Evolutionary conservation across 352 stramenopile species (phyloP), one percentile per base, ranked within the genome.

Genomic region (Pythium guiyangense): DNA sequence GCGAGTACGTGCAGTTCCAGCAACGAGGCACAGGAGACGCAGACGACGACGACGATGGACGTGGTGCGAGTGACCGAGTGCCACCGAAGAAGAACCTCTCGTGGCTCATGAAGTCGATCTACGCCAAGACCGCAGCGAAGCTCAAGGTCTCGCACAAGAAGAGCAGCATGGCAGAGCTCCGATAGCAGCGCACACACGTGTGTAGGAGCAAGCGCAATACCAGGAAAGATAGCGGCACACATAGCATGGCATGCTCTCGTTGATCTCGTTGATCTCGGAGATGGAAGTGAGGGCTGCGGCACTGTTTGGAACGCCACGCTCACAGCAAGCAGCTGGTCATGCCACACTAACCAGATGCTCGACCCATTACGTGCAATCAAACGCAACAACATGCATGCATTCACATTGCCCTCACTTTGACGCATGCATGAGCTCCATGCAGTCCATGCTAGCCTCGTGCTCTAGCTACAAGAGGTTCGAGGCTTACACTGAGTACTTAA

Each of bases 1-100:
- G 69, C 26, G 74, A 84, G 62, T 84, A 84, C 56, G 70, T 77
- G 57, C 70, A 79, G 60, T 84, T 84, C 62, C 60, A 82, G n/a
- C 61, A 77, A 58, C 39, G 29, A 9, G 60, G 73, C 29, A 14
- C 20, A 3, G 6, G 27, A 4, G 35, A 29, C 4, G n/a, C 22
- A 5, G 57, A 57, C 35, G 45, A 49, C 17, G 37, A n/a, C 27
- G 18, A 20, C 46, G 46, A 20, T 25, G 46, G 11, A 18, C 6
- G 12, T 17, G n/a, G 20, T 44, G 39, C 39, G n/a, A 22, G 15
- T 37, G 46, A 54, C 56, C 26, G 10, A 26, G 27, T 15, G 15
- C 44, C 53, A 15, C 58, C 61, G 20, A 71, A 71, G 25, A 73
- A 74, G 52, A 68, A 79, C 44, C 58, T 84, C 1, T 76, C 72